These are phyloP conservation scores for Komagataella pseudopastoris DNA, from an alignment of 805 yeast species.

Conservation along the genomic window DNA sequence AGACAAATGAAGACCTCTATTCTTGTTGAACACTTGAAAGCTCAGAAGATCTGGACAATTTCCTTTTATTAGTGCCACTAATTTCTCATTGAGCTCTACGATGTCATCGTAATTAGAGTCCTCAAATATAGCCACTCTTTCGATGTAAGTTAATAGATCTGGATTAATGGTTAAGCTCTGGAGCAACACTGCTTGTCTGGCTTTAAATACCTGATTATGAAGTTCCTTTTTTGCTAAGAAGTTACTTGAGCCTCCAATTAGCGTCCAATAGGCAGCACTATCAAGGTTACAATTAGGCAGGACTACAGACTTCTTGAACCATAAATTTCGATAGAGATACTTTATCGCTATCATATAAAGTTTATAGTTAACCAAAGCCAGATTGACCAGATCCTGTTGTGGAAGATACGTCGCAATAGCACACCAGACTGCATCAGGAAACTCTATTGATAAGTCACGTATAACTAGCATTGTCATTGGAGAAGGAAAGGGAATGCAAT, in stretches of 20 bases:
- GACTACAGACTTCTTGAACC: conserved; percentile 20
- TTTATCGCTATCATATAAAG: conserved; percentile 17
- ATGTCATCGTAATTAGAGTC: conserved; percentile 6
- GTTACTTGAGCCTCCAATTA: conserved; percentile 22
- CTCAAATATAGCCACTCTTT: conserved; percentile 20
- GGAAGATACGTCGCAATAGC: conserved; percentile 17
- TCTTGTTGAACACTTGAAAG: conserved; percentile 6
- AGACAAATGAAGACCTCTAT: conserved; percentile 3
- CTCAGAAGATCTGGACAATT: conserved; percentile 3
- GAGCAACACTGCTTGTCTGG: conserved; percentile 26
- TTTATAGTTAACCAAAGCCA: conserved; percentile 18
- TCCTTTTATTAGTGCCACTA: conserved; percentile 10
- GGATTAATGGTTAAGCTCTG: conserved; percentile 22
- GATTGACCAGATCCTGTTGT: conserved; percentile 22
- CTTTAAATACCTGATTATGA: conserved; percentile 20
- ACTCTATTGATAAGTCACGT: background rate
- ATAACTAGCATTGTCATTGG: background rate
- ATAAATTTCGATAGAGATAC: conserved; percentile 22
- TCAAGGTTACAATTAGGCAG: conserved; percentile 16
- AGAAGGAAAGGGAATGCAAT: background rate
- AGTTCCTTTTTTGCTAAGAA: conserved; percentile 19
- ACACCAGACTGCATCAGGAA: conserved; percentile 11
- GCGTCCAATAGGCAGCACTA: conserved; percentile 21
- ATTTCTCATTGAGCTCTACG: conserved; percentile 9
- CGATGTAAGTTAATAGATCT: conserved; percentile 18